Conservation (phyloP, 202 grass and related monocot genomes). For the Zoysia matrella region DNA sequence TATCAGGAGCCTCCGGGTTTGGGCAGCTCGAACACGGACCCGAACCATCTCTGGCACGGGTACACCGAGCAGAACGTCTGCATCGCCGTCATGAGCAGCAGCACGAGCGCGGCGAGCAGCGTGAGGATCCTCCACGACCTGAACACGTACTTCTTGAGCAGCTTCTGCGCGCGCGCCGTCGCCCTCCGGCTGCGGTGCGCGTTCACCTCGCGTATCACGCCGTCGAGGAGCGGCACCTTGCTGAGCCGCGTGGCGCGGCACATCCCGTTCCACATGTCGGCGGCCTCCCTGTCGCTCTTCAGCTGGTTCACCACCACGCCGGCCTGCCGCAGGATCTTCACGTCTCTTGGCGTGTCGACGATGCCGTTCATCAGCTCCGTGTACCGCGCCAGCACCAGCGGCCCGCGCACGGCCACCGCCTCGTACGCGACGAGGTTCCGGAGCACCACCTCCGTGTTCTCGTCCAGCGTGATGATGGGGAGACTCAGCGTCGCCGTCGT, state of each 20-base stretch:
- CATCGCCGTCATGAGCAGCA: constrained; percentile 59
- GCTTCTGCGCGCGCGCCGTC: constrained; percentile 22
- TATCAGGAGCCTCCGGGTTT: neutral
- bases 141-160: too few species aligned
- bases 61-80: constrained; percentile 61
- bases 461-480: constrained; percentile 31
- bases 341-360: constrained; percentile 44
- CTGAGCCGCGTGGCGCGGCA: constrained; percentile 54
- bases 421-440: constrained; percentile 73
- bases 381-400: constrained; percentile 68
- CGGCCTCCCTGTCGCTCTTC: constrained; percentile 66
- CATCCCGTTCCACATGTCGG: constrained; percentile 81
- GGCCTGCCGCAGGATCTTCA: constrained; percentile 5
- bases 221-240: constrained; percentile 56
- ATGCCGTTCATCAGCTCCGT: constrained; percentile 88
- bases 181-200: constrained; percentile 37
- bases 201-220: constrained; percentile 58
- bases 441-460: constrained; percentile 34
- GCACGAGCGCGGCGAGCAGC: constrained; percentile 49
- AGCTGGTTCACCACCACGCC: constrained; percentile 56
- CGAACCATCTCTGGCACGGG: constrained; percentile 52
- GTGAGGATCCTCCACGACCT: constrained; percentile 33
- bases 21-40: neutral
- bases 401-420: constrained; percentile 46
- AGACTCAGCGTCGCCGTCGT: constrained; percentile 45